These are phyloP conservation scores for Biscogniauxia marginata DNA, from an alignment of 2,329 filamentous ascomycete species.

Conservation along the genomic window DNA sequence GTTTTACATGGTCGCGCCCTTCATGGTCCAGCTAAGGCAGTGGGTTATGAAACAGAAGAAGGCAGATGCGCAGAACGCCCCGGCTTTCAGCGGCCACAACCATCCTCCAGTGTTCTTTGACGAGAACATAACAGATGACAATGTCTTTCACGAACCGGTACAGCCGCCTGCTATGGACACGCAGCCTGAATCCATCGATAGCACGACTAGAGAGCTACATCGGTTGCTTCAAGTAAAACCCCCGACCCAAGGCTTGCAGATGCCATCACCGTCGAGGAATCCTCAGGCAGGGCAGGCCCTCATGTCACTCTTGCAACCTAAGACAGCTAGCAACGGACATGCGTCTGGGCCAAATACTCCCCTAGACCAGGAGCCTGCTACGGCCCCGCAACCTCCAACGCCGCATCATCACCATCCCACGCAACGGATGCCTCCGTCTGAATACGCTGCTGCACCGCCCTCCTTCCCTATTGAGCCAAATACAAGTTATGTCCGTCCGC, in stretches of 20 bases:
- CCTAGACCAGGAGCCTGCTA: conserved; percentile 50
- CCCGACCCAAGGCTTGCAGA: conserved; percentile 48
- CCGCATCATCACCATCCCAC: conserved; percentile 57
- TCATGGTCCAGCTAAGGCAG: conserved; percentile 79
- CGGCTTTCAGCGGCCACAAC: conserved; percentile 38
- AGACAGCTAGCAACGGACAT: conserved; percentile 28
- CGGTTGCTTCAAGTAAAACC: conserved; percentile 56
- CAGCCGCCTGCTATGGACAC: conserved; percentile 25
- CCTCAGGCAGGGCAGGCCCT: conserved; percentile 51
- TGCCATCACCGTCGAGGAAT: conserved; percentile 17
- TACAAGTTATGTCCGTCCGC: conserved; percentile 15
- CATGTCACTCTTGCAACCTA: conserved; percentile 51
- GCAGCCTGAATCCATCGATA: conserved; percentile 24
- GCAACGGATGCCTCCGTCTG: conserved; percentile 45
- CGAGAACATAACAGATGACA: conserved; percentile 62
- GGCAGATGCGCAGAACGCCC: conserved; percentile 54
- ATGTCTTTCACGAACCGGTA: conserved; percentile 44
- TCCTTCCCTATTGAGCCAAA: conserved; percentile 45
- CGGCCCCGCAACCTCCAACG: conserved; percentile 52
- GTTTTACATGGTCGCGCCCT: conserved; percentile 98
- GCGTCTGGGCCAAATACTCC: conserved; percentile 40
- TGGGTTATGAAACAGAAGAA: conserved; percentile 88
- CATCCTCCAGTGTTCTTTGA: conserved; percentile 48
- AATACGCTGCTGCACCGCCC: conserved; percentile 48
- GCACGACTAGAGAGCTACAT: conserved; percentile 44